These are phyloP conservation scores for Rhytidhysteron rufulum DNA, from an alignment of 2,329 filamentous ascomycete genomes.

Conservation along the genomic window DNA sequence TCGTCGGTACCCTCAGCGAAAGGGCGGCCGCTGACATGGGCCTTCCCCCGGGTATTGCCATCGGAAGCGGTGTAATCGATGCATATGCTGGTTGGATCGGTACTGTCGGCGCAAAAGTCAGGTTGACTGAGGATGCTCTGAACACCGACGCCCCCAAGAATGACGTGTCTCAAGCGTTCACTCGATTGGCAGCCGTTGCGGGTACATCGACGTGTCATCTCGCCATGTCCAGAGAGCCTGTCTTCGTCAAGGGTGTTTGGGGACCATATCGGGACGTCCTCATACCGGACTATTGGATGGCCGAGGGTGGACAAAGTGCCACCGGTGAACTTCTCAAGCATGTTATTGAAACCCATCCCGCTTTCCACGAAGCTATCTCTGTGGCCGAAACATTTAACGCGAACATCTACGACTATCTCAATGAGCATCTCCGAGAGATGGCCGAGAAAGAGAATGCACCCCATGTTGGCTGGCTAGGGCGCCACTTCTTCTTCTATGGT, in stretches of 20 bases:
- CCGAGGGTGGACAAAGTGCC: conserved; percentile 93
- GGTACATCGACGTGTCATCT: conserved; percentile 97
- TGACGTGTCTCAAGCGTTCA: conserved; percentile 89
- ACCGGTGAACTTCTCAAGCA: conserved; percentile 93
- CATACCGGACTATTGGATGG: conserved; percentile 90
- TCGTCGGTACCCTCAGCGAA: conserved; percentile 79
- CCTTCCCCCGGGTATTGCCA: conserved; percentile 79
- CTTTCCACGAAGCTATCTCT: conserved; percentile 74
- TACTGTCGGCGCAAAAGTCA: conserved; percentile 94
- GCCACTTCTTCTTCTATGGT: conserved; percentile 98
- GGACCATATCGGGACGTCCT: conserved; percentile 94
- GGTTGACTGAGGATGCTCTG: conserved; percentile 65
- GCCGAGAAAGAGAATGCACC: conserved; percentile 66
- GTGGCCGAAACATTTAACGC: conserved; percentile 76
- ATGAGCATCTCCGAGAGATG: conserved; percentile 78
- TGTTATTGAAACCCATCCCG: conserved; percentile 91
- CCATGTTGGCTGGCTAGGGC: conserved; percentile 76
- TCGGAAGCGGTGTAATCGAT: conserved; percentile 95
- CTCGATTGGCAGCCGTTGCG: conserved; percentile 86
- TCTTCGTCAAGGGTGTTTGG: conserved; percentile 96
- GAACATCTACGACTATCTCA: conserved; percentile 94
- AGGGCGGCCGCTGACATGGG: conserved; percentile 81
- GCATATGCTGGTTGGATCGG: conserved; percentile 99
- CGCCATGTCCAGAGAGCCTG: conserved; percentile 87
- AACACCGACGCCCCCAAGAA: conserved; percentile 68